A percentile compares a stretch with the other conserved stretches of the same genome.
Conservation (phyloP, 192 early-diverging fungal genomes). For the Podila epigama region DNA sequence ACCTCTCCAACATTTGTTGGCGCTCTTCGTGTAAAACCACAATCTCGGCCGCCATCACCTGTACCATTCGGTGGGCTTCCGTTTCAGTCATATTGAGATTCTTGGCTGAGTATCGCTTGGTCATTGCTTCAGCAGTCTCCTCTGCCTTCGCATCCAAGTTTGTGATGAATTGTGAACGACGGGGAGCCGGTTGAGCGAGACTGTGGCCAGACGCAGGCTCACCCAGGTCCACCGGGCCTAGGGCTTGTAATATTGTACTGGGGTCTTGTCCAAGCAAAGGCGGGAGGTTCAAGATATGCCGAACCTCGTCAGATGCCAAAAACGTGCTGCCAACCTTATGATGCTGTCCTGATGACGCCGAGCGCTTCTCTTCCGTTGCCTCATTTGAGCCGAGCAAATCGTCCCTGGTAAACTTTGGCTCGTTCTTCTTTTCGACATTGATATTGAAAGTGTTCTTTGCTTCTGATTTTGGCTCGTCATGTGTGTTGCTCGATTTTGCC, state of each 20-base stretch:
- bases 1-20: slow-evolving; percentile 10
- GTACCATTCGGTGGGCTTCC: slow-evolving; percentile 40
- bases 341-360: background rate
- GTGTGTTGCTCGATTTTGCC: too few species aligned
- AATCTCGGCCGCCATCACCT: slow-evolving; percentile 36
- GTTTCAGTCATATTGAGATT: slow-evolving; percentile 48
- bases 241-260: slow-evolving; percentile 12
- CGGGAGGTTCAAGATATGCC: slow-evolving; percentile 37
- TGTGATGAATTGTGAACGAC: background rate
- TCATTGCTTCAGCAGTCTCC: slow-evolving; percentile 33
- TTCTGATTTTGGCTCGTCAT: too few species aligned
- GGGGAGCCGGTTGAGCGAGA: background rate
- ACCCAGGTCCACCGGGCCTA: slow-evolving; percentile 1
- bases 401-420: too few species aligned
- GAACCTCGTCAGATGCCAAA: slow-evolving; percentile 21
- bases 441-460: too few species aligned
- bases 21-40: slow-evolving; percentile 29
- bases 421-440: too few species aligned
- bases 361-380: background rate
- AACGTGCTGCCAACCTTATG: slow-evolving; percentile 8
- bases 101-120: slow-evolving; percentile 36
- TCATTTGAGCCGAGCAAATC: too few species aligned
- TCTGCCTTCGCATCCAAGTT: slow-evolving; percentile 18
- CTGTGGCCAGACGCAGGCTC: background rate
- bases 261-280: slow-evolving; percentile 30